Percentiles rank a stretch among this genome's conserved stretches.
phyloP scores from a whole-genome alignment of 305 asterid species.

The Fraxinus baroniana region DNA sequence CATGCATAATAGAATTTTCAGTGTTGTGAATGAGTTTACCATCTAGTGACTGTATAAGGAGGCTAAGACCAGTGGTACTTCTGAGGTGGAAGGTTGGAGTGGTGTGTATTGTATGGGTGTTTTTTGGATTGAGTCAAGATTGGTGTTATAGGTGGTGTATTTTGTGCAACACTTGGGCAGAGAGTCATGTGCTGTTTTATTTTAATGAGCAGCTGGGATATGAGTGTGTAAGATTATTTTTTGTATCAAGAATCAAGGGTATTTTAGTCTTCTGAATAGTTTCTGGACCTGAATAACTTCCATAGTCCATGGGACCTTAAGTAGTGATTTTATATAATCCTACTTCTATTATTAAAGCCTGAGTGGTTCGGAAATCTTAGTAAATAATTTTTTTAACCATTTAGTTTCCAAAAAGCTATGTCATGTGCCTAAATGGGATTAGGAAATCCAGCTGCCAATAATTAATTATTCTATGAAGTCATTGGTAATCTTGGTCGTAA shows the following conservation, averaged over 20 bases:
- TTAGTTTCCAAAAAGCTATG: not conserved
- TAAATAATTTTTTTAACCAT: not conserved
- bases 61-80: not conserved
- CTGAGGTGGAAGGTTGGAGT: not conserved
- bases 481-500: not conserved
- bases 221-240: not conserved
- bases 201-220: not conserved
- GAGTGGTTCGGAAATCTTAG: not conserved
- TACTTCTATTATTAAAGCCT: not conserved
- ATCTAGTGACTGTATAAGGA: not conserved
- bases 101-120: not conserved
- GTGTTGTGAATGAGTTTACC: not conserved
- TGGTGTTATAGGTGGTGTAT: not conserved
- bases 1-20: not conserved
- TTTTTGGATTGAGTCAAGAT: not conserved
- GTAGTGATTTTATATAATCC: not conserved
- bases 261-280: not conserved
- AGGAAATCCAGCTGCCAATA: not conserved
- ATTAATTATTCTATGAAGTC: not conserved
- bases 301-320: not conserved
- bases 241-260: not conserved
- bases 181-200: not conserved
- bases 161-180: not conserved
- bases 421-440: not conserved
- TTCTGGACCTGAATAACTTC: not conserved